phyloP scores from a whole-genome alignment of 2,329 filamentous ascomycete species.

The Curvularia lunata region DNA sequence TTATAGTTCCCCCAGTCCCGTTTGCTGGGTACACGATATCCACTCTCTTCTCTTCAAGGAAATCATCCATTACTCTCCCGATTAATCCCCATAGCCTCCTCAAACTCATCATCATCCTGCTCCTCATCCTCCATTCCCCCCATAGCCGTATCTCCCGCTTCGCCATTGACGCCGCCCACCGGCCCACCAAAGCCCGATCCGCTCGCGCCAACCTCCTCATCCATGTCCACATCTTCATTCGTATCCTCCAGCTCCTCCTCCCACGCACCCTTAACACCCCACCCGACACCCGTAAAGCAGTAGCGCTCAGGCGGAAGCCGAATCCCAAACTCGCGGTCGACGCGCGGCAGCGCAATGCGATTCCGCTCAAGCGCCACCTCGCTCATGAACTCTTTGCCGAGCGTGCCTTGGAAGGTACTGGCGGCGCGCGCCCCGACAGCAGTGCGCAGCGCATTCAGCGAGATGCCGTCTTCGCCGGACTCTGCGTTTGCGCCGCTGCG shows the following conservation, averaged over 20 bases:
- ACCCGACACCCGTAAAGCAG: conserved; percentile 47
- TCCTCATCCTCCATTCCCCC: conserved; percentile 44
- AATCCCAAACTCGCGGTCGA: conserved; percentile 64
- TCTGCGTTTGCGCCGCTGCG: conserved; percentile 26
- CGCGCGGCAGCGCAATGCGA: conserved; percentile 48
- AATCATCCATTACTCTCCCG: conserved; percentile 2
- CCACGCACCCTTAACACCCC: conserved; percentile 57
- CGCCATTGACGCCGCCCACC: conserved; percentile 33
- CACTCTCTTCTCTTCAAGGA: background rate
- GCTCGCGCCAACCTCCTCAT: conserved; percentile 9
- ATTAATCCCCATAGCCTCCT: conserved; percentile 45
- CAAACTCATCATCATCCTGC: conserved; percentile 55
- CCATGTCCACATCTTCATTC: conserved; percentile 73
- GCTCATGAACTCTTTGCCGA: conserved; percentile 76
- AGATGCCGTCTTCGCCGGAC: conserved; percentile 60
- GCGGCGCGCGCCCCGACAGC: conserved; percentile 72
- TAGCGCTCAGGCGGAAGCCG: conserved; percentile 68
- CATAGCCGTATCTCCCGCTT: conserved; percentile 40
- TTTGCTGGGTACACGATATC: background rate
- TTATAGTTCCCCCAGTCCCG: background rate
- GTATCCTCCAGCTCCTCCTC: conserved; percentile 66
- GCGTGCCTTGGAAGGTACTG: conserved; percentile 68
- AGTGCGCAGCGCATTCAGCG: conserved; percentile 71
- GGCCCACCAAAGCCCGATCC: conserved; percentile 49
- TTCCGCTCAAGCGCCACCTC: conserved; percentile 67